phyloP scores from a whole-genome alignment of 805 yeast species.

The Suhomyces tanzawaensis region DNA sequence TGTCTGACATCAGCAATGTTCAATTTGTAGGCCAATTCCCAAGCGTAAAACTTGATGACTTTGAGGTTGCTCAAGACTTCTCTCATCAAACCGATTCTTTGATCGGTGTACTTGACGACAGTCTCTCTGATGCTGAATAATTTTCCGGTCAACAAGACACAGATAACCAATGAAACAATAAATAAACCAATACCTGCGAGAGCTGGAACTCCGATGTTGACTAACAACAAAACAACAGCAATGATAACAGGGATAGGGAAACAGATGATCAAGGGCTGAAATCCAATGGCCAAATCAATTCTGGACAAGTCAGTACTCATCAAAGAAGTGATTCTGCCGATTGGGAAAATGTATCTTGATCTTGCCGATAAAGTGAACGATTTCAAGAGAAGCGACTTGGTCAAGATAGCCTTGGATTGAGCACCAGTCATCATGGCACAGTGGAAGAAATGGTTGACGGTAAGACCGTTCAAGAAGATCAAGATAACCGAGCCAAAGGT shows the following conservation, averaged over 20 bases:
- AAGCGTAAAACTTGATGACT: conserved; percentile 44
- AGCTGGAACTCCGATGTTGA: conserved; percentile 38
- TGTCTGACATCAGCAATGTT: conserved; percentile 35
- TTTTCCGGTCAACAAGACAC: conserved; percentile 34
- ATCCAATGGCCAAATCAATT: conserved; percentile 44
- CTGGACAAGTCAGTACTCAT: conserved; percentile 44
- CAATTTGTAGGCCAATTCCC: conserved; percentile 44
- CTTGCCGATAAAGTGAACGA: conserved; percentile 36
- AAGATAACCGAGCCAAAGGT: conserved; percentile 66
- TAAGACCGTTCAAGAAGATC: conserved; percentile 42
- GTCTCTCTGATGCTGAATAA: conserved; percentile 35
- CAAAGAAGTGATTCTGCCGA: conserved; percentile 40
- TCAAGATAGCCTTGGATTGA: conserved; percentile 37
- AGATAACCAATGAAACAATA: conserved; percentile 30
- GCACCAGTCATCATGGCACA: conserved; percentile 45
- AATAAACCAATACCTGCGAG: conserved; percentile 43
- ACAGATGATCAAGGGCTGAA: conserved; percentile 41
- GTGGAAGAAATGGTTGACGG: conserved; percentile 42
- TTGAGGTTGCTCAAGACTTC: conserved; percentile 41
- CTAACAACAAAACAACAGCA: conserved; percentile 34
- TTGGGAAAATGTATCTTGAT: conserved; percentile 33
- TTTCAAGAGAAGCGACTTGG: conserved; percentile 38
- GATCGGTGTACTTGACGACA: conserved; percentile 40
- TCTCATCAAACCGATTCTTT: conserved; percentile 41
- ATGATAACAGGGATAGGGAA: conserved; percentile 44